Percentiles rank a stretch among this genome's conserved stretches.
Conservation (phyloP, 805 yeast genomes). For the Hanseniaspora valbyensis region DNA sequence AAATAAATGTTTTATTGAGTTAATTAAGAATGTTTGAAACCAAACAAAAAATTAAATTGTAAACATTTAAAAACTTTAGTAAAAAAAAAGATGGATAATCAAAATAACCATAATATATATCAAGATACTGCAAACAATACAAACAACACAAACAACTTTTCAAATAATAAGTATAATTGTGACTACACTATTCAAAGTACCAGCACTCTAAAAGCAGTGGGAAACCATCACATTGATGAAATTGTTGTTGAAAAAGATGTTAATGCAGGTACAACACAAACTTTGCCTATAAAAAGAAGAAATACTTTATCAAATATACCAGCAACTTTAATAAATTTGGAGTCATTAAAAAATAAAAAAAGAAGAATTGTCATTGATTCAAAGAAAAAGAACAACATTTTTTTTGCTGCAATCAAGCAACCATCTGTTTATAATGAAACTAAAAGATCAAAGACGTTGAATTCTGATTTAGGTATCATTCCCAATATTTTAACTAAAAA, state of each 20-base stretch:
- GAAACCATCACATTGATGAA: neutral
- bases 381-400: neutral
- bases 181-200: neutral
- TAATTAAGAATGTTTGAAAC: too few species aligned
- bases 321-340: neutral
- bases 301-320: neutral
- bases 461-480: slow-evolving; percentile 12
- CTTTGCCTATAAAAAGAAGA: neutral
- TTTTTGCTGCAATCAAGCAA: too few species aligned
- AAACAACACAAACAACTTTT: neutral
- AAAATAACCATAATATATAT: too few species aligned
- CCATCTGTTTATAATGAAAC: too few species aligned
- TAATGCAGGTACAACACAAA: neutral
- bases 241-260: neutral
- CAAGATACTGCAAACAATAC: too few species aligned
- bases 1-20: too few species aligned
- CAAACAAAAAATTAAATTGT: too few species aligned
- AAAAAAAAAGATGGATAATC: too few species aligned
- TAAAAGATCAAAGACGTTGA: neutral
- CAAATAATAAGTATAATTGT: too few species aligned
- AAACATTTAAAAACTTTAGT: too few species aligned
- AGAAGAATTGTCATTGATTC: neutral
- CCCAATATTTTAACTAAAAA: slow-evolving; percentile 7
- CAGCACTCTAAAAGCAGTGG: neutral
- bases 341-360: neutral